phyloP scores from a whole-genome alignment of 495 filamentous ascomycete genomes.

The Penicillium soppii region DNA sequence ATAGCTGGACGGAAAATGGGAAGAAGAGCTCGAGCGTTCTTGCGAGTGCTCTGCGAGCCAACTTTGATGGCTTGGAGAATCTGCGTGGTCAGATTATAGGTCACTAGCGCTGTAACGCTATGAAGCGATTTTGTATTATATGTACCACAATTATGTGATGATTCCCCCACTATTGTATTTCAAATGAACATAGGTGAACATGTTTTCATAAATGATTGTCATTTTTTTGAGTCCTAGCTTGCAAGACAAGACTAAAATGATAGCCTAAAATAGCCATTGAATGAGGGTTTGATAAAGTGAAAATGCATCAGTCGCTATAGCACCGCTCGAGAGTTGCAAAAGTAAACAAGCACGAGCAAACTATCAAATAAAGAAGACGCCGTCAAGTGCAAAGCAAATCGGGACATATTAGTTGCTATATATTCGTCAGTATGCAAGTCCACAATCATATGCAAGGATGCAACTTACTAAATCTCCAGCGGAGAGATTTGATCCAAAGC shows the following conservation, averaged over 20 bases:
- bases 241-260: background rate
- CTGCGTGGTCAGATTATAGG: constrained; percentile 12
- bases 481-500: constrained; percentile 94
- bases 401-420: constrained; percentile 24
- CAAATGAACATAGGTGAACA: no score
- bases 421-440: constrained; percentile 8
- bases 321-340: constrained; percentile 10
- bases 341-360: constrained; percentile 5
- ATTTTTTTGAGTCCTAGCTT: background rate
- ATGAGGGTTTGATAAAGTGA: constrained; percentile 5
- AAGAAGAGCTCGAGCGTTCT: constrained; percentile 26
- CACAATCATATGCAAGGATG: background rate
- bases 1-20: constrained; percentile 17
- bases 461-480: constrained; percentile 90
- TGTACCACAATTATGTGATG: background rate
- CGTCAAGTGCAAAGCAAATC: constrained; percentile 17
- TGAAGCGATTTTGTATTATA: background rate
- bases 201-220: no score
- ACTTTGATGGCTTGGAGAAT: constrained; percentile 33
- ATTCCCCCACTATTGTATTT: background rate
- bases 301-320: constrained; percentile 14
- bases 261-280: background rate
- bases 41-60: constrained; percentile 25
- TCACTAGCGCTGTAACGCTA: background rate
- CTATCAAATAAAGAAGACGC: constrained; percentile 12